Evolutionary conservation across 2,329 filamentous ascomycete species (phyloP).

Genomic region (Macroventuria anomochaeta): DNA sequence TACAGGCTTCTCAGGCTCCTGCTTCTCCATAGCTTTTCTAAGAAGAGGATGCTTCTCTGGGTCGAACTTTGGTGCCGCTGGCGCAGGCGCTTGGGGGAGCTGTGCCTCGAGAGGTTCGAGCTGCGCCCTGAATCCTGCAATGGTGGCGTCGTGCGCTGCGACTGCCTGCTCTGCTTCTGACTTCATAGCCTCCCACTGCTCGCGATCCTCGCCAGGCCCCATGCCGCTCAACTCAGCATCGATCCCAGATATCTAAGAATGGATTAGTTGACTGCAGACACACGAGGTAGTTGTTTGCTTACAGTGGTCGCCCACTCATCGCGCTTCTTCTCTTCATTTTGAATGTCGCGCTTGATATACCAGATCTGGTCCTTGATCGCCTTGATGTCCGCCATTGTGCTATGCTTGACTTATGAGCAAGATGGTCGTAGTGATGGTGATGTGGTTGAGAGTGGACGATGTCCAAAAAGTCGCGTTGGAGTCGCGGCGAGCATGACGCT

Average conservation of each 20-base stretch:
- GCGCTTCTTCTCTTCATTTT: slow-evolving; percentile 27
- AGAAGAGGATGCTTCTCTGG: slow-evolving; percentile 80
- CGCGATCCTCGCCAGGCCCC: slow-evolving; percentile 77
- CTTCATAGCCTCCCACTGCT: slow-evolving; percentile 80
- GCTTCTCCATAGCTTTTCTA: slow-evolving; percentile 56
- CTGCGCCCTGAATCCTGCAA: slow-evolving; percentile 69
- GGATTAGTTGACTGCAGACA: not conserved
- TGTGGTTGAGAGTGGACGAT: not conserved
- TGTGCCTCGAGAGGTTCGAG: slow-evolving; percentile 64
- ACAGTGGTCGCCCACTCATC: slow-evolving; percentile 29
- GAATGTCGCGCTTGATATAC: slow-evolving; percentile 33
- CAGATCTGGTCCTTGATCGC: slow-evolving; percentile 37
- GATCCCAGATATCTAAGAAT: slow-evolving; percentile 8
- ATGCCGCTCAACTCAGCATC: slow-evolving; percentile 41
- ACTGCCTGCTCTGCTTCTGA: slow-evolving; percentile 84
- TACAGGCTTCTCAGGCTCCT: slow-evolving; percentile 48
- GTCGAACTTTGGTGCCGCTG: slow-evolving; percentile 68
- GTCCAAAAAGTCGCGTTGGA: slow-evolving; percentile 7
- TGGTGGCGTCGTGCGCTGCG: slow-evolving; percentile 76
- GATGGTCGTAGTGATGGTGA: not conserved
- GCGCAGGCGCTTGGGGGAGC: slow-evolving; percentile 50
- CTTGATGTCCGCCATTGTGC: slow-evolving; percentile 35
- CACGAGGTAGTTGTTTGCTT: not conserved
- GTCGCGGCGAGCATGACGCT: slow-evolving; percentile 23
- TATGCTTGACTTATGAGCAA: not conserved